Percentiles rank a stretch among this genome's conserved stretches.
Conservation (phyloP, 352 stramenopile species). For the Vaucheria bursata region DNA sequence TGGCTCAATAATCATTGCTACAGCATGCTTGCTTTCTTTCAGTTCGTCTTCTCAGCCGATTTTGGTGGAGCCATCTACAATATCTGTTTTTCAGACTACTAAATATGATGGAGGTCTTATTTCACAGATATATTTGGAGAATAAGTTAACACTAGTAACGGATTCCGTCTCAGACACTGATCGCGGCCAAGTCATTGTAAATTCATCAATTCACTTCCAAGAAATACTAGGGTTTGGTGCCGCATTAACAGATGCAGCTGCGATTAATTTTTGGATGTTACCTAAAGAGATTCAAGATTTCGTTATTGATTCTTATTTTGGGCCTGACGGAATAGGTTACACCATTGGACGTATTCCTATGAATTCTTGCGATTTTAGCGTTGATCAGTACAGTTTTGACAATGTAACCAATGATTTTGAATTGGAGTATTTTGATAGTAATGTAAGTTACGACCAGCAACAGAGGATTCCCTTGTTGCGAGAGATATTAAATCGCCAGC, state of each 20-base stretch:
- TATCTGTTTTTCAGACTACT: too few relatives aligned
- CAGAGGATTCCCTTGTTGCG: conserved; percentile 58
- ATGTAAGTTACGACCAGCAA: conserved; percentile 59
- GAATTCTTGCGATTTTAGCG: conserved; percentile 75
- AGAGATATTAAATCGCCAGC: conserved; percentile 35
- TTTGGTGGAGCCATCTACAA: too few relatives aligned
- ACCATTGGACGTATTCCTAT: conserved; percentile 77
- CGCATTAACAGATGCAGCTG: conserved; percentile 79
- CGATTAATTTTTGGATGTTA: conserved; percentile 71
- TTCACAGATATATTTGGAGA: too few relatives aligned
- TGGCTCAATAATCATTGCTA: too few relatives aligned
- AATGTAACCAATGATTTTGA: conserved; percentile 62
- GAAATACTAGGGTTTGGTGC: conserved; percentile 77
- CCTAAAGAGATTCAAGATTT: conserved; percentile 61
- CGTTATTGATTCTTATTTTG: conserved; percentile 70
- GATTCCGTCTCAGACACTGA: too few relatives aligned
- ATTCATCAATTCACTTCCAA: conserved; percentile 45
- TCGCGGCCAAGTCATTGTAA: conserved; percentile 19
- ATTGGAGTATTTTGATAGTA: conserved; percentile 66
- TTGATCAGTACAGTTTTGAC: conserved; percentile 71
- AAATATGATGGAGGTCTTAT: too few relatives aligned
- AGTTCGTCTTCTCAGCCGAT: too few relatives aligned
- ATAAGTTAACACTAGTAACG: too few relatives aligned
- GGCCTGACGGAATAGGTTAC: conserved; percentile 67
- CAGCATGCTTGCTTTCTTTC: too few relatives aligned